Conservation (phyloP, 2,329 filamentous ascomycete genomes). For the Ophiocordyceps camponoti-rufipedis region DNA sequence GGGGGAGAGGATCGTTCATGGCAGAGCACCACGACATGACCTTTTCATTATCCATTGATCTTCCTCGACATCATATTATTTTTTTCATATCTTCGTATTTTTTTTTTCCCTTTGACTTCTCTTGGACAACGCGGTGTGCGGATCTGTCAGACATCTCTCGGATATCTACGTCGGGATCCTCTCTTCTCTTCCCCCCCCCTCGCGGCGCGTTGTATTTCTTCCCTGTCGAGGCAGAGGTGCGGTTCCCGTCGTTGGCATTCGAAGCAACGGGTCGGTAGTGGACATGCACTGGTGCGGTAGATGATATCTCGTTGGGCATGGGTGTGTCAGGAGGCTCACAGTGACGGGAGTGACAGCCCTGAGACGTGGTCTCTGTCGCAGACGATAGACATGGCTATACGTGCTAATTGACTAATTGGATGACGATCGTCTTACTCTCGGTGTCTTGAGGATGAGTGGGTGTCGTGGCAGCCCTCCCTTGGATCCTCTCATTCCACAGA, state of each 20-base stretch:
- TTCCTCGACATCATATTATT: neutral
- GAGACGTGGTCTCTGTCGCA: conserved; percentile 4
- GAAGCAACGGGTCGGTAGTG: no score
- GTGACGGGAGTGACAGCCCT: conserved; percentile 3
- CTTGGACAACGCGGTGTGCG: neutral
- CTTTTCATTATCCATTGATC: neutral
- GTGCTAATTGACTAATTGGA: conserved; percentile 8
- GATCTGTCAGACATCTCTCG: neutral
- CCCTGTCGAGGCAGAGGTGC: neutral
- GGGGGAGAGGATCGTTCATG: no score
- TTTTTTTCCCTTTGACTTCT: neutral
- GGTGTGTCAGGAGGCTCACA: conserved; percentile 5
- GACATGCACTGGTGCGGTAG: conserved; percentile 1
- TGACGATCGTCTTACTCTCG: neutral
- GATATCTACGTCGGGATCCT: neutral
- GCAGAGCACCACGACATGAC: neutral
- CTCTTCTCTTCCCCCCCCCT: neutral
- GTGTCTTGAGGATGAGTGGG: neutral
- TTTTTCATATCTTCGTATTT: neutral
- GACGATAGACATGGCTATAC: conserved; percentile 7
- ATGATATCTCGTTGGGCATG: conserved; percentile 2
- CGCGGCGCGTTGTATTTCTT: neutral
- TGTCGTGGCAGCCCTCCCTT: no score
- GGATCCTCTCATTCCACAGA: no score
- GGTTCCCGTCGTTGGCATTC: neutral